Percentiles rank a stretch among this genome's conserved stretches.
Evolutionary conservation across 2,329 filamentous ascomycete genomes (phyloP).

Genomic region (Cladobotryum protrusum): DNA sequence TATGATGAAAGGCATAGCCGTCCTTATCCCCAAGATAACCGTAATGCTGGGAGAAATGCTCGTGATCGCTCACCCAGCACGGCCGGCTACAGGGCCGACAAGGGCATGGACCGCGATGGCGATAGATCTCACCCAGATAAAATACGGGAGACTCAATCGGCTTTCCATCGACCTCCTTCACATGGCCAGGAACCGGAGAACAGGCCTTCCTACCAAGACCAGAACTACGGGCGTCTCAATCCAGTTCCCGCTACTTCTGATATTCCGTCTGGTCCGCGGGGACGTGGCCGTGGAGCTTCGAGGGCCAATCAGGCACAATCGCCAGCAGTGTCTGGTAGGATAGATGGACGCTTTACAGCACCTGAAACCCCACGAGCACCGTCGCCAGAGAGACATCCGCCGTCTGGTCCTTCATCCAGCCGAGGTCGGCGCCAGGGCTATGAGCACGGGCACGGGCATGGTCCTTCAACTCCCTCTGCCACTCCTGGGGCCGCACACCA

Average conservation of each 20-base stretch:
- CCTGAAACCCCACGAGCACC: constrained; percentile 36
- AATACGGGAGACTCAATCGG: constrained; percentile 30
- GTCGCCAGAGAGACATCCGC: constrained; percentile 46
- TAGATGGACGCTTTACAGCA: constrained; percentile 37
- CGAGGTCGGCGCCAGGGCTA: constrained; percentile 41
- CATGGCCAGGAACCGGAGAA: constrained; percentile 44
- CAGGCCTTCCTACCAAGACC: constrained; percentile 49
- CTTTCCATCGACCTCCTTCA: constrained; percentile 31
- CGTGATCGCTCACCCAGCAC: constrained; percentile 27
- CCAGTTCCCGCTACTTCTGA: constrained; percentile 40
- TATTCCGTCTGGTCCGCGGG: constrained; percentile 52
- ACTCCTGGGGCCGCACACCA: constrained; percentile 27
- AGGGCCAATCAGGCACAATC: constrained; percentile 32
- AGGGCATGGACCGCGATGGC: constrained; percentile 34
- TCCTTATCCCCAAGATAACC: constrained; percentile 30
- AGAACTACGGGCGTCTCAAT: constrained; percentile 57
- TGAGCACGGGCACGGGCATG: constrained; percentile 28
- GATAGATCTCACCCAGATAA: constrained; percentile 30
- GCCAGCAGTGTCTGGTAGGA: constrained; percentile 31
- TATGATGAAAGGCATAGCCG: constrained; percentile 45
- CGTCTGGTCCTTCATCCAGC: constrained; percentile 47
- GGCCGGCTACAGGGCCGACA: constrained; percentile 27
- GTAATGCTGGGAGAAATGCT: constrained; percentile 24
- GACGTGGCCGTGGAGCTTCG: constrained; percentile 39
- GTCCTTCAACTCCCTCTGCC: constrained; percentile 20